Conservation (phyloP, 352 stramenopile genomes). For the Globisporangium parvum region DNA sequence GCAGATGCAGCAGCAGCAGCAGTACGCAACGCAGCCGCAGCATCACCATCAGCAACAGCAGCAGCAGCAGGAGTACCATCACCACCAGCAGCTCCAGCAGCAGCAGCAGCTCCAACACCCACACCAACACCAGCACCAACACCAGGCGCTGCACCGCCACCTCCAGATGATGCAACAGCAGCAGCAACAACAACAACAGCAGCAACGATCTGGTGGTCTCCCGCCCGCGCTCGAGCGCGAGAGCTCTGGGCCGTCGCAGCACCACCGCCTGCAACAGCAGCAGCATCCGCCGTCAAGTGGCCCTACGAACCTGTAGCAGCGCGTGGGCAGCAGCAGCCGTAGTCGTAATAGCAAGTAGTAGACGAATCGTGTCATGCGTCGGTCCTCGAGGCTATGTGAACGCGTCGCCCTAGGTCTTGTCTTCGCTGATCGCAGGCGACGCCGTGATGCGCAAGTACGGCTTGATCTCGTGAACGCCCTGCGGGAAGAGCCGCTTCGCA, state of each 20-base stretch:
- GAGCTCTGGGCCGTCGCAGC: slow-evolving; percentile 19
- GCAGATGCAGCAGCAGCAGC: slow-evolving; percentile 17
- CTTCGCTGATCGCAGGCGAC: slow-evolving; percentile 50
- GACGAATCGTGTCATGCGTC: slow-evolving; percentile 6
- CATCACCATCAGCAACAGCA: slow-evolving; percentile 37
- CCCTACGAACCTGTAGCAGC: neutral
- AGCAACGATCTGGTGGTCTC: slow-evolving; percentile 22
- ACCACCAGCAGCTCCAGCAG: slow-evolving; percentile 33
- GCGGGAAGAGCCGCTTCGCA: slow-evolving; percentile 75
- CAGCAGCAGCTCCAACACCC: slow-evolving; percentile 52
- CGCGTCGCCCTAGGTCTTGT: slow-evolving; percentile 27
- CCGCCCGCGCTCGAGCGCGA: slow-evolving; percentile 9
- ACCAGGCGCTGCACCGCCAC: slow-evolving; percentile 23
- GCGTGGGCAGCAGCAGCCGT: neutral
- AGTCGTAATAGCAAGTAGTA: slow-evolving; percentile 1
- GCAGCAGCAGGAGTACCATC: slow-evolving; percentile 38
- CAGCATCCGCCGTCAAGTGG: slow-evolving; percentile 1
- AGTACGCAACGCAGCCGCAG: slow-evolving; percentile 26
- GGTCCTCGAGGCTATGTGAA: neutral
- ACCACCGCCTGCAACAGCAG: slow-evolving; percentile 31
- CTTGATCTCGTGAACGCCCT: slow-evolving; percentile 82
- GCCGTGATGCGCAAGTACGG: slow-evolving; percentile 70
- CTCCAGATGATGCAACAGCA: slow-evolving; percentile 44
- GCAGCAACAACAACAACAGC: slow-evolving; percentile 32
- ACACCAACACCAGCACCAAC: slow-evolving; percentile 19